phyloP scores from a whole-genome alignment of 345 rosid genomes.

The Salix exigua region DNA sequence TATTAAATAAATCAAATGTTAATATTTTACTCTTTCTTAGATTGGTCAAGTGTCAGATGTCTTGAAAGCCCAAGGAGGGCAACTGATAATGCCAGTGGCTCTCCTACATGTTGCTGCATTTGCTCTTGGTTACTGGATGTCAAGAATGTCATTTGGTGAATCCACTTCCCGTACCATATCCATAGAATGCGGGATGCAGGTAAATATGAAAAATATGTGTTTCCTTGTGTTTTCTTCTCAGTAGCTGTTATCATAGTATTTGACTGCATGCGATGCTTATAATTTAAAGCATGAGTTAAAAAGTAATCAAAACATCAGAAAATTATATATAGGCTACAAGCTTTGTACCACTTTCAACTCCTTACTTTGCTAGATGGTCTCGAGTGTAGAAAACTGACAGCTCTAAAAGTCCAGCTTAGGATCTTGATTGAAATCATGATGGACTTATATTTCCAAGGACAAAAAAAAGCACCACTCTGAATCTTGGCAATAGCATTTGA shows the following conservation, averaged over 20 bases:
- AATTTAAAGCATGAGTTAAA: not conserved
- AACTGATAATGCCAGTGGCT: conserved; percentile 81
- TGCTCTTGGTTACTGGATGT: conserved; percentile 80
- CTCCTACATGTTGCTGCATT: conserved; percentile 77
- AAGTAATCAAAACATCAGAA: no score
- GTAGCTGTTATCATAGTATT: not conserved
- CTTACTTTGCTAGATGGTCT: no score
- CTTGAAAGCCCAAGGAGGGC: conserved; percentile 85
- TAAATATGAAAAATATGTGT: conserved; percentile 6
- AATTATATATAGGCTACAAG: no score
- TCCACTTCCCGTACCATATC: conserved; percentile 97
- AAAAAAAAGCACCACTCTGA: no score
- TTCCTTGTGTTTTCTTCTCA: not conserved
- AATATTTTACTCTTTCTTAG: conserved; percentile 26
- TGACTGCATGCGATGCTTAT: not conserved
- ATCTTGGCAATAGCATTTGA: no score
- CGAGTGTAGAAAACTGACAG: no score
- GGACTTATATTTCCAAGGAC: no score
- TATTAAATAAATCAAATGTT: conserved; percentile 8
- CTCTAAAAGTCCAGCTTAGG: no score
- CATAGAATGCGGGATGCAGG: conserved; percentile 99
- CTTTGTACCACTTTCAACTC: no score
- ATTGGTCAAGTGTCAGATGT: conserved; percentile 94
- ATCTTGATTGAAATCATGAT: no score
- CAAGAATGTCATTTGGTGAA: conserved; percentile 81